These are phyloP conservation scores for Poteriospumella lacustris DNA, from an alignment of 108 stramenopile species.

Conservation along the genomic window DNA sequence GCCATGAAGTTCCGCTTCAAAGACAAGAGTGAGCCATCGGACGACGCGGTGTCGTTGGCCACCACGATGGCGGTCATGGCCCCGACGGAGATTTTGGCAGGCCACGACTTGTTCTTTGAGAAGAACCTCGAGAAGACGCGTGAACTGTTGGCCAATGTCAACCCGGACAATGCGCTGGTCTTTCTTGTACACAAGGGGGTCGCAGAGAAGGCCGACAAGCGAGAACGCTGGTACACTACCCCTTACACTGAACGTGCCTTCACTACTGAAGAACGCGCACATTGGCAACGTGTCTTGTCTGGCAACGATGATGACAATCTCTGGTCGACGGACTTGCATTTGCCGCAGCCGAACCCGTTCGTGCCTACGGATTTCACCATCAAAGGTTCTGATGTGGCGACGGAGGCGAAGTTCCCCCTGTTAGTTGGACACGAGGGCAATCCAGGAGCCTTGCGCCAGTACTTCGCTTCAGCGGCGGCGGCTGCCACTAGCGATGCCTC, in stretches of 20 bases:
- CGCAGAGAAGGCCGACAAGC: constrained; percentile 36
- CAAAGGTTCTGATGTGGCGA: background rate
- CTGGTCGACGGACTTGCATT: constrained; percentile 38
- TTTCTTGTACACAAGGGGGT: constrained; percentile 47
- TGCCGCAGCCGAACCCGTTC: constrained; percentile 53
- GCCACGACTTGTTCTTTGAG: constrained; percentile 54
- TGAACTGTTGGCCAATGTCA: constrained; percentile 44
- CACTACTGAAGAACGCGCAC: constrained; percentile 46
- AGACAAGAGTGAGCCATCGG: constrained; percentile 55
- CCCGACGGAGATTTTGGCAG: constrained; percentile 45
- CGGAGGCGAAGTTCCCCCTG: no score
- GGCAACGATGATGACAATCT: background rate
- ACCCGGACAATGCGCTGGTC: constrained; percentile 55
- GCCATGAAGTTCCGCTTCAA: constrained; percentile 64
- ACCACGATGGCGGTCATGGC: constrained; percentile 55
- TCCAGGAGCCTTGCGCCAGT: no score
- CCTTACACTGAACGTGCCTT: constrained; percentile 60
- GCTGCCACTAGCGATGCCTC: no score
- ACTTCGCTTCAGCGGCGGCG: no score
- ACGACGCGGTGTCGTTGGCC: constrained; percentile 57
- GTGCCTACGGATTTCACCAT: constrained; percentile 45
- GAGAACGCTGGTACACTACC: constrained; percentile 82
- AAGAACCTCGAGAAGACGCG: constrained; percentile 43
- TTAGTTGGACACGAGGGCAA: no score
- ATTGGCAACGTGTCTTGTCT: constrained; percentile 48